Evolutionary conservation across 2,329 filamentous ascomycete genomes (phyloP).

Genomic region (Trichoderma sp.): DNA sequence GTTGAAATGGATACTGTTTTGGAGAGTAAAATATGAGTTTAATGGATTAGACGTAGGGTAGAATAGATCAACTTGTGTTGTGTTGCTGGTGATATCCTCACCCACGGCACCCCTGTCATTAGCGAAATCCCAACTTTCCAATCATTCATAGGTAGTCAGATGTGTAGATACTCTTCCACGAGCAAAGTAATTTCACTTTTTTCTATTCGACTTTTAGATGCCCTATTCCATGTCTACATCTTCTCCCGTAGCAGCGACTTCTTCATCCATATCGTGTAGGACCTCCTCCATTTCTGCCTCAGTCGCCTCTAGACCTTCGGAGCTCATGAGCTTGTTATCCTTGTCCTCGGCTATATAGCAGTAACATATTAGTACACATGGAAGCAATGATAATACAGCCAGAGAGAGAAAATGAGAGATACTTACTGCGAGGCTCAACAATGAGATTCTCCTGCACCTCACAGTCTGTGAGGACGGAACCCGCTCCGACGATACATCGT

Average conservation of each 20-base stretch:
- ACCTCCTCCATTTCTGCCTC: conserved; percentile 59
- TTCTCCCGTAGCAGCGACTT: conserved; percentile 29
- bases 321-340: conserved; percentile 65
- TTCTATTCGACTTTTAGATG: background rate
- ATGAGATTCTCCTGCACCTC: conserved; percentile 90
- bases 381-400: background rate
- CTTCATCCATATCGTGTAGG: conserved; percentile 43
- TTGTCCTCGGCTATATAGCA: conserved; percentile 58
- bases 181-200: background rate
- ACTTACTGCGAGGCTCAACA: conserved; percentile 73
- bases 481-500: conserved; percentile 78
- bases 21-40: background rate
- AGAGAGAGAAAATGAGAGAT: background rate
- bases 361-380: background rate
- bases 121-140: background rate
- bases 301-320: conserved; percentile 62
- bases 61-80: too few species aligned
- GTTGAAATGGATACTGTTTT: background rate
- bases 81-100: background rate
- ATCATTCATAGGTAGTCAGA: background rate
- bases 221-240: conserved; percentile 22
- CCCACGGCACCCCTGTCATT: background rate
- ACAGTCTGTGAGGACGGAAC: conserved; percentile 77
- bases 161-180: background rate
- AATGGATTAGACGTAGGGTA: background rate